Conservation (phyloP, 306 rosid species). For the Prunus persica region DNA sequence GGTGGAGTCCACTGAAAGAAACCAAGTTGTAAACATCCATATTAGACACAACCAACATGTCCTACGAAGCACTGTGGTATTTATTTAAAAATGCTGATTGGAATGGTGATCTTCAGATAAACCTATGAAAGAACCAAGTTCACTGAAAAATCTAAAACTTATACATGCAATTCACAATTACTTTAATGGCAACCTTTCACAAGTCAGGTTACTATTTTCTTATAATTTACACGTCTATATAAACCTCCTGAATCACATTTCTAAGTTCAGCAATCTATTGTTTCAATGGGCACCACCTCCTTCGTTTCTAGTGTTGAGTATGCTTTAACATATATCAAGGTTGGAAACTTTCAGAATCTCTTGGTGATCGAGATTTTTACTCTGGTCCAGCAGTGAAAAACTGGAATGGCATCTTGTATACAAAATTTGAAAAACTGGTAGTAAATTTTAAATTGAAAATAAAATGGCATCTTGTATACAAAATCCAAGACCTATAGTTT, state of each 20-base stretch:
- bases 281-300: background rate
- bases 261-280: background rate
- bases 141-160: background rate
- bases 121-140: background rate
- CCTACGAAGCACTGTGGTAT: background rate
- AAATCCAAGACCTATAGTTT: background rate
- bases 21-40: background rate
- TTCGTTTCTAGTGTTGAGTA: background rate
- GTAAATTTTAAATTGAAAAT: too few species aligned
- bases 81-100: background rate
- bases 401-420: background rate
- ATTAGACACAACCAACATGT: background rate
- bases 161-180: background rate
- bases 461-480: background rate
- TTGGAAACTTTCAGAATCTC: background rate
- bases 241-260: background rate
- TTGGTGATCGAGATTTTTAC: background rate
- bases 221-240: background rate
- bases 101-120: background rate
- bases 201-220: background rate
- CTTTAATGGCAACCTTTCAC: background rate
- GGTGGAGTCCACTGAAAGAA: conserved; percentile 96
- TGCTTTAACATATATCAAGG: background rate
- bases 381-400: background rate
- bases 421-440: background rate